phyloP scores from a whole-genome alignment of 257 asterid genomes.

The Handroanthus guayacan region DNA sequence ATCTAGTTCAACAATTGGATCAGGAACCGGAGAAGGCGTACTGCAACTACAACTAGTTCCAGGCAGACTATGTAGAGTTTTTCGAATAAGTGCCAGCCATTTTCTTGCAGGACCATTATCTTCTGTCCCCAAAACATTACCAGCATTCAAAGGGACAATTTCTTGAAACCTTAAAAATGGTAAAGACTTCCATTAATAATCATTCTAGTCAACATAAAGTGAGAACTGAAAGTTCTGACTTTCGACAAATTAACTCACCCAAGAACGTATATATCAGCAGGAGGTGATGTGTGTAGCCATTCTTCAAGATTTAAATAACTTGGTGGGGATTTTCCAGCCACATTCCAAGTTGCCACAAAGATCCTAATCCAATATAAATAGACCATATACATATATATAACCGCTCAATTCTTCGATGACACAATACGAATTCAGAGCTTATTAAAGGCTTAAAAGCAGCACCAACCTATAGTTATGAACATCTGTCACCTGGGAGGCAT shows the following conservation, averaged over 20 bases:
- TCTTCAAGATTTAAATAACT: slow-evolving; percentile 80
- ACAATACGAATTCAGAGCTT: background rate
- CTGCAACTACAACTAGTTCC: slow-evolving; percentile 62
- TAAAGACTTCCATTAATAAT: slow-evolving; percentile 9
- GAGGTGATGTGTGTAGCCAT: slow-evolving; percentile 96
- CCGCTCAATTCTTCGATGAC: slow-evolving; percentile 3
- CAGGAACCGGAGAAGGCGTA: slow-evolving; percentile 83
- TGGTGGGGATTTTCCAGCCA: slow-evolving; percentile 97
- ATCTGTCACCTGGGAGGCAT: slow-evolving; percentile 74
- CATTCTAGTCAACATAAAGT: background rate
- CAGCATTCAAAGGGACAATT: slow-evolving; percentile 96
- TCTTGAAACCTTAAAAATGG: slow-evolving; percentile 84
- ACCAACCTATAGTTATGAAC: slow-evolving; percentile 67
- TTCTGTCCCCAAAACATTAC: slow-evolving; percentile 96
- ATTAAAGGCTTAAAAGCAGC: slow-evolving; percentile 20
- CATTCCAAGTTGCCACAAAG: slow-evolving; percentile 98
- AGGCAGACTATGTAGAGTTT: slow-evolving; percentile 74
- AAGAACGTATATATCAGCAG: slow-evolving; percentile 95
- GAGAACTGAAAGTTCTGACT: background rate
- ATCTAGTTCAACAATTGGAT: slow-evolving; percentile 81
- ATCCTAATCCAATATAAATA: slow-evolving; percentile 50
- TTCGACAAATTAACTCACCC: slow-evolving; percentile 67
- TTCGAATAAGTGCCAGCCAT: slow-evolving; percentile 84
- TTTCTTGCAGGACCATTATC: slow-evolving; percentile 94
- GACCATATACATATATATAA: background rate